Conservation (phyloP, 2,329 filamentous ascomycete genomes). For the Hypoxylon sp. region DNA sequence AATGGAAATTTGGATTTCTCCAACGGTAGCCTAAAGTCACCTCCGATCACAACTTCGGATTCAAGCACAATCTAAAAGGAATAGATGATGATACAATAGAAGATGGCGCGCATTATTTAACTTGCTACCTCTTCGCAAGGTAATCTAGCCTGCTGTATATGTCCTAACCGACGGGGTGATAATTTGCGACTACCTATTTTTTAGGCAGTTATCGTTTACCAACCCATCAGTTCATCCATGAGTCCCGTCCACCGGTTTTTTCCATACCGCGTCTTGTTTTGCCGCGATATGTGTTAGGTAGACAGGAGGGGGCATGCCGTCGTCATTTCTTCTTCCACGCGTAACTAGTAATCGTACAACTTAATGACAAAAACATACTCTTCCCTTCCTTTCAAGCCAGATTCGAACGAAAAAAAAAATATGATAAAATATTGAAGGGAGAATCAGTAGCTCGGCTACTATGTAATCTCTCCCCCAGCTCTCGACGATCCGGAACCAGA, state of each 20-base stretch:
- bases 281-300: too few relatives aligned
- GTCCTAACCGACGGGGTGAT: too few relatives aligned
- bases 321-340: conserved; percentile 24
- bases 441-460: conserved; percentile 21
- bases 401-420: too few relatives aligned
- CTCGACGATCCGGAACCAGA: conserved; percentile 12
- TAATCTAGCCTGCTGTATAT: conserved; percentile 6
- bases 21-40: too few relatives aligned
- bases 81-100: conserved; percentile 1
- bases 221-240: conserved; percentile 4
- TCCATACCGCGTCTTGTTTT: too few relatives aligned
- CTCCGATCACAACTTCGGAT: too few relatives aligned
- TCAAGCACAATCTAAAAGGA: too few relatives aligned
- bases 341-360: conserved; percentile 33
- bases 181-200: conserved; percentile 3
- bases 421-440: conserved; percentile 11
- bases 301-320: conserved; percentile 23
- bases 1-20: too few relatives aligned
- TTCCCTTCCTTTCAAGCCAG: too few relatives aligned
- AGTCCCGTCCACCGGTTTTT: too few relatives aligned
- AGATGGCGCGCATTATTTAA: conserved; percentile 23
- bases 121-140: conserved; percentile 11
- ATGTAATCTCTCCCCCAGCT: background rate
- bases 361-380: conserved; percentile 5
- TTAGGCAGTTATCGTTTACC: conserved; percentile 1